Evolutionary conservation across 2,329 filamentous ascomycete species (phyloP).

Genomic region (Fusarium sp.): DNA sequence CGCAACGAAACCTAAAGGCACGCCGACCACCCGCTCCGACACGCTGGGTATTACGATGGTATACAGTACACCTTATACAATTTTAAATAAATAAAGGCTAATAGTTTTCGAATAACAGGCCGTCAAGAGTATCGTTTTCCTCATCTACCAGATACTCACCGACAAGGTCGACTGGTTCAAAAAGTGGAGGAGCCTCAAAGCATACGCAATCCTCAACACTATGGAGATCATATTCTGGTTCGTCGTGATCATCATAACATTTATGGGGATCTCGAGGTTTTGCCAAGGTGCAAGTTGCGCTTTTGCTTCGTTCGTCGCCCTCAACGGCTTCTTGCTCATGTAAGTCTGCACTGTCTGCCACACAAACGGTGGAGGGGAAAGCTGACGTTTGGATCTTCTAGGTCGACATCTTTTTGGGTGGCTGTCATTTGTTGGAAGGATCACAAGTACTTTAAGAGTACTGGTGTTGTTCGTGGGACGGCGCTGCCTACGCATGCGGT

Average conservation of each 20-base stretch:
- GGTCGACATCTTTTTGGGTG: slow-evolving; percentile 14
- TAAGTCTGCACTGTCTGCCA: not conserved
- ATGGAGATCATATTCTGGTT: slow-evolving; percentile 45
- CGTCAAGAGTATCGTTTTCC: slow-evolving; percentile 23
- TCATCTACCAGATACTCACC: slow-evolving; percentile 30
- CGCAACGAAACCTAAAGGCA: slow-evolving; percentile 18
- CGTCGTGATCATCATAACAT: slow-evolving; percentile 41
- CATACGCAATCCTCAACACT: slow-evolving; percentile 41
- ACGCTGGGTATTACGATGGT: slow-evolving; percentile 39
- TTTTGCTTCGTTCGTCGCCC: slow-evolving; percentile 23
- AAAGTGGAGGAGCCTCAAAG: slow-evolving; percentile 40
- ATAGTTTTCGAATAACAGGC: not conserved
- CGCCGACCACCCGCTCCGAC: slow-evolving; percentile 28
- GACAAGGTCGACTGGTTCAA: slow-evolving; percentile 45
- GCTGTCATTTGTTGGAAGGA: slow-evolving; percentile 25
- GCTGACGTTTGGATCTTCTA: not conserved
- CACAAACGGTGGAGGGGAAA: not conserved
- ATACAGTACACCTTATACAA: accelerated
- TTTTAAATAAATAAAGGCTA: not conserved
- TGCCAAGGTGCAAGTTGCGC: slow-evolving; percentile 32
- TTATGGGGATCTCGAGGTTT: slow-evolving; percentile 22
- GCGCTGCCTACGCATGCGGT: not conserved
- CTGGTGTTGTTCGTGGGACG: slow-evolving; percentile 9
- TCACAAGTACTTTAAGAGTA: slow-evolving; percentile 5
- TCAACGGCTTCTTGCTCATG: slow-evolving; percentile 17